Percentiles rank a stretch among this genome's conserved stretches.
These are phyloP conservation scores for Casaregolazyma lundiana DNA, from an alignment of 1,139 yeast species.

Conservation along the genomic window DNA sequence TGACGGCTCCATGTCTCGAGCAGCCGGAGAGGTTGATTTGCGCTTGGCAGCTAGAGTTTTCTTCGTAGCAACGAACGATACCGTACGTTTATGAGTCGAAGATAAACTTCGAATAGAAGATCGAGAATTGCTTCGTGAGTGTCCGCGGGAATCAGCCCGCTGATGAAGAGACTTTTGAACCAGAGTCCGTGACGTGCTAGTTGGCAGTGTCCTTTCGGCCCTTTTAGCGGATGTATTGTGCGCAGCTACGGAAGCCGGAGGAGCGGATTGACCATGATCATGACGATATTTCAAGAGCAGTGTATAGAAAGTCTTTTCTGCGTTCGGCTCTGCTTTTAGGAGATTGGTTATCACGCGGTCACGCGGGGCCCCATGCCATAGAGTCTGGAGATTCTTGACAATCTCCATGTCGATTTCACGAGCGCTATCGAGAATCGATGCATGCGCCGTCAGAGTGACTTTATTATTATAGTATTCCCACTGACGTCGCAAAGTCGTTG, in stretches of 20 bases:
- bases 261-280: constrained; percentile 46
- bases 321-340: constrained; percentile 54
- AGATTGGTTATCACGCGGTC: constrained; percentile 57
- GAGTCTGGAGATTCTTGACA: constrained; percentile 74
- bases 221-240: not conserved
- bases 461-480: constrained; percentile 32
- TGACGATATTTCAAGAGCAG: constrained; percentile 77
- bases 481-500: constrained; percentile 18
- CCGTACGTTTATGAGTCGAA: constrained; percentile 24
- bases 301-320: constrained; percentile 89
- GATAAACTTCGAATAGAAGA: constrained; percentile 24
- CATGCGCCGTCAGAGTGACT: constrained; percentile 14
- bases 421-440: constrained; percentile 29
- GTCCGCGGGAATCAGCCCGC: constrained; percentile 10
- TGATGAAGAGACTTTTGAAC: not conserved
- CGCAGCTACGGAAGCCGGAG: constrained; percentile 6
- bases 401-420: constrained; percentile 76
- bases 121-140: constrained; percentile 19
- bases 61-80: constrained; percentile 17
- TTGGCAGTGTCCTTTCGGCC: constrained; percentile 3
- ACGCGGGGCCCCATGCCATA: constrained; percentile 84
- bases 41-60: constrained; percentile 6
- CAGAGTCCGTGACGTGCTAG: constrained; percentile 2
- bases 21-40: constrained; percentile 2
- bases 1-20: not conserved